Evolutionary conservation across 495 filamentous ascomycete genomes (phyloP).

Genomic region (Tuber aestivum): DNA sequence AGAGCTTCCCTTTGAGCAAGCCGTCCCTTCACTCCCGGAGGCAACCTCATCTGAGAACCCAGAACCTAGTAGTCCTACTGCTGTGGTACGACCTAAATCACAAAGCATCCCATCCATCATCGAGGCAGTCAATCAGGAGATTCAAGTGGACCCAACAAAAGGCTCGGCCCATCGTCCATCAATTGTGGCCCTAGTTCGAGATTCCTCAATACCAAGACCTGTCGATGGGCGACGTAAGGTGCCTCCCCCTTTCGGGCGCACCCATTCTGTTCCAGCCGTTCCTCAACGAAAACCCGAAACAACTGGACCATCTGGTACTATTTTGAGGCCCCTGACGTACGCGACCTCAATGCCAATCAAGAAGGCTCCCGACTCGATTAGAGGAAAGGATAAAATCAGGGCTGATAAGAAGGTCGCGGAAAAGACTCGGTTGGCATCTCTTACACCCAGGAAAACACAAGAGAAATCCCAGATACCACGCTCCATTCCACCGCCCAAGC

Average conservation of each 20-base stretch:
- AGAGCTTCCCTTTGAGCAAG: constrained; percentile 25
- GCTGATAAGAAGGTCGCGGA: constrained; percentile 66
- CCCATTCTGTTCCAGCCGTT: constrained; percentile 34
- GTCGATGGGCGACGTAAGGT: constrained; percentile 33
- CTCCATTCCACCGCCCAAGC: constrained; percentile 56
- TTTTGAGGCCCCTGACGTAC: constrained; percentile 20
- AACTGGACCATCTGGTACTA: constrained; percentile 13
- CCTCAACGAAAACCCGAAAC: constrained; percentile 33
- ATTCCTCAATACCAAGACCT: constrained; percentile 36
- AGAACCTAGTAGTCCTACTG: constrained; percentile 26
- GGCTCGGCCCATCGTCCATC: constrained; percentile 10
- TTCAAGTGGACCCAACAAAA: neutral
- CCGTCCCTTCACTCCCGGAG: neutral
- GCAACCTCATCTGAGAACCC: constrained; percentile 14
- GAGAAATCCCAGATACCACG: constrained; percentile 76
- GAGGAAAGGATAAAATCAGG: constrained; percentile 38
- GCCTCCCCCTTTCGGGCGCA: constrained; percentile 36
- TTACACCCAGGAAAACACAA: constrained; percentile 35
- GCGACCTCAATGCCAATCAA: constrained; percentile 42
- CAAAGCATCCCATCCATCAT: constrained; percentile 26
- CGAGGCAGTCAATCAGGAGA: constrained; percentile 15
- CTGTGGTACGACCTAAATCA: constrained; percentile 18
- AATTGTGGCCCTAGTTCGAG: constrained; percentile 15
- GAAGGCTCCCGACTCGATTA: constrained; percentile 35
- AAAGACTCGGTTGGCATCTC: constrained; percentile 45